phyloP scores from a whole-genome alignment of 2,329 filamentous ascomycete genomes.

The Aspergillus sp. region DNA sequence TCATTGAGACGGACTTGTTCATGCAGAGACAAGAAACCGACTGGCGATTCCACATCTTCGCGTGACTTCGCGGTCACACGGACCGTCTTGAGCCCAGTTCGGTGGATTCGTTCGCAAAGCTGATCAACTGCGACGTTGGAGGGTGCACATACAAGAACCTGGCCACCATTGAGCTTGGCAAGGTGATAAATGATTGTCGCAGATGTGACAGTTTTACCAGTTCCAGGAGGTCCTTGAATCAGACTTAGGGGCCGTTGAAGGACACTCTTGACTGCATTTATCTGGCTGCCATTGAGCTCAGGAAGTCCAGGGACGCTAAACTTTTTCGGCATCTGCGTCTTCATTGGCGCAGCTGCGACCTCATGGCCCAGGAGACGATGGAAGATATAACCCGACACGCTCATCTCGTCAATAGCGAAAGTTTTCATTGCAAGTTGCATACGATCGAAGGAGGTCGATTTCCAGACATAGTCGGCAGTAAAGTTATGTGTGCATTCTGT shows the following conservation, averaged over 20 bases:
- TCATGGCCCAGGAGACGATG: conserved; percentile 95
- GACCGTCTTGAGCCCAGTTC: conserved; percentile 92
- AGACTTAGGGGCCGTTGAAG: conserved; percentile 89
- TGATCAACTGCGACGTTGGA: conserved; percentile 99
- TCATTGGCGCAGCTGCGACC: conserved; percentile 91
- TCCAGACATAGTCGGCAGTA: conserved; percentile 98
- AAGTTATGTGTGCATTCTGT: conserved; percentile 98
- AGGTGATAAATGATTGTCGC: conserved; percentile 98
- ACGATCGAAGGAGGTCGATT: conserved; percentile 96
- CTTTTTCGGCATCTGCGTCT: conserved; percentile 92
- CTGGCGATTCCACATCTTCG: conserved; percentile 97
- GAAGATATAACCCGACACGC: conserved; percentile 97
- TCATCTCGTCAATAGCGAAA: conserved; percentile 96
- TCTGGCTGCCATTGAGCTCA: conserved; percentile 92
- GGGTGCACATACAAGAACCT: conserved; percentile 93
- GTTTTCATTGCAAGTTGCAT: conserved; percentile 99
- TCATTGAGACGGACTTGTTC: conserved; percentile 98
- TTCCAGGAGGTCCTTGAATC: conserved; percentile 95
- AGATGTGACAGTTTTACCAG: conserved; percentile 97
- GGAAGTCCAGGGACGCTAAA: conserved; percentile 93
- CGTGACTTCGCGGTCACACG: conserved; percentile 98
- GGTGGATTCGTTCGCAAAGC: conserved; percentile 93
- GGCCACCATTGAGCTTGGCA: conserved; percentile 89
- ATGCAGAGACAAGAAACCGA: conserved; percentile 91
- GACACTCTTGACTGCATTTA: conserved; percentile 93